phyloP scores from a whole-genome alignment of 2,329 filamentous ascomycete genomes.

The Colletotrichum liriopes region DNA sequence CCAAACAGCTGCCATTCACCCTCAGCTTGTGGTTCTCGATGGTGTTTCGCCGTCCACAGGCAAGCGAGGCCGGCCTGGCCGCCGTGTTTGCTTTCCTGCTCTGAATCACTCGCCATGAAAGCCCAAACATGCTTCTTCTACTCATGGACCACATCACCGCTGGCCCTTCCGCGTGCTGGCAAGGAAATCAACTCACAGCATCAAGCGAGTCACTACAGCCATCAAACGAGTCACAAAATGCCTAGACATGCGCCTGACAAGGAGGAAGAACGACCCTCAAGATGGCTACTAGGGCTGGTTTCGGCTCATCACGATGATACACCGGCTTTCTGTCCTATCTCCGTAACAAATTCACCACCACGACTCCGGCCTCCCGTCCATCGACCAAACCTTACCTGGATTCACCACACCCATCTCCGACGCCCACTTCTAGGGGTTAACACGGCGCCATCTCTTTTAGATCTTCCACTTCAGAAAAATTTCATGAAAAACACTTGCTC shows the following conservation, averaged over 20 bases:
- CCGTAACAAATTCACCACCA: slow-evolving; percentile 7
- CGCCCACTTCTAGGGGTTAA: not conserved
- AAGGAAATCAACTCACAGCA: not conserved
- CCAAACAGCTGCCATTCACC: not conserved
- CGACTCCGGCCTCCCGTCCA: not conserved
- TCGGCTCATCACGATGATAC: not conserved
- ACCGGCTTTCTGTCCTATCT: not conserved
- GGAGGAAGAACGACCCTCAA: not conserved
- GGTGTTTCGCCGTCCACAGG: not conserved
- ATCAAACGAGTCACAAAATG: not conserved
- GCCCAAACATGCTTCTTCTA: not conserved
- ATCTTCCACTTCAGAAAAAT: not conserved
- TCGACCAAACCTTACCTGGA: not conserved
- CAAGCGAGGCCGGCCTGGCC: not conserved
- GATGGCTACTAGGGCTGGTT: not conserved
- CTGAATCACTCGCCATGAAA: not conserved
- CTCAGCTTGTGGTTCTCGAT: not conserved
- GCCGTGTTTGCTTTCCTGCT: not conserved
- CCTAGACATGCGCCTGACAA: not conserved
- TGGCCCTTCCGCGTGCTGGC: not conserved
- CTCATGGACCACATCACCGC: not conserved
- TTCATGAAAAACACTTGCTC: too few relatives aligned
- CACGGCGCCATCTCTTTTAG: not conserved
- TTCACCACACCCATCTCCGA: slow-evolving; percentile 5
- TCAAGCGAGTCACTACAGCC: not conserved